Percentiles rank a stretch among this genome's conserved stretches.
Conservation (phyloP, 2,329 filamentous ascomycete genomes). For the Cordyceps javanica region DNA sequence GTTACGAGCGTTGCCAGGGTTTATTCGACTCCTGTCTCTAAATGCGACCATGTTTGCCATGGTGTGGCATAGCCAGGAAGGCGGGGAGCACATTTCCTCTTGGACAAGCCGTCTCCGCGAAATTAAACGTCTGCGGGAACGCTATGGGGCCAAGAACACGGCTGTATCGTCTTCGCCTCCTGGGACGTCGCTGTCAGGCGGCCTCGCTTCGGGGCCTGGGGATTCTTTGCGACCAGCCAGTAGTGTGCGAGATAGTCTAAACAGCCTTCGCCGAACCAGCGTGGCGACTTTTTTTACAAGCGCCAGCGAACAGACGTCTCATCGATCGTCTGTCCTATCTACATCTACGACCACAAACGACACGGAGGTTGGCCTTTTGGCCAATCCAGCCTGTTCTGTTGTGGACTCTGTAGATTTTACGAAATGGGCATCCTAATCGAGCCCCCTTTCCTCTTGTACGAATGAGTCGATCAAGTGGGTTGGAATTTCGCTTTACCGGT, state of each 20-base stretch:
- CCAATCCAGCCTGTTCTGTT: slow-evolving; percentile 26
- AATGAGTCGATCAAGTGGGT: neutral
- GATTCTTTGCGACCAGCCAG: slow-evolving; percentile 36
- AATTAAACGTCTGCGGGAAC: slow-evolving; percentile 75
- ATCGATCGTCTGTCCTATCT: slow-evolving; percentile 52
- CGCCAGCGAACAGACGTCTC: slow-evolving; percentile 50
- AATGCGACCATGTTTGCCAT: slow-evolving; percentile 91
- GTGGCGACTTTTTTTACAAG: slow-evolving; percentile 59
- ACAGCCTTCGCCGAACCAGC: slow-evolving; percentile 54
- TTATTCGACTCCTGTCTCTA: slow-evolving; percentile 81
- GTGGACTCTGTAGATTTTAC: slow-evolving; percentile 46
- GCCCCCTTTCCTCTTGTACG: slow-evolving; percentile 1
- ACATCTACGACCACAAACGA: slow-evolving; percentile 48
- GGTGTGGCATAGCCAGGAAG: slow-evolving; percentile 76
- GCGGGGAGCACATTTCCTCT: slow-evolving; percentile 77
- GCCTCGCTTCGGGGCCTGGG: slow-evolving; percentile 15
- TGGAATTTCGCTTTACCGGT: neutral
- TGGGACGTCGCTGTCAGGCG: slow-evolving; percentile 17
- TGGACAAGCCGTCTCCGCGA: slow-evolving; percentile 84
- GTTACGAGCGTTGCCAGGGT: slow-evolving; percentile 71
- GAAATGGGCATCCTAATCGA: slow-evolving; percentile 35
- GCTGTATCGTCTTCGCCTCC: slow-evolving; percentile 22
- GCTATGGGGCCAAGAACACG: slow-evolving; percentile 42
- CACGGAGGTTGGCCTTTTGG: slow-evolving; percentile 38
- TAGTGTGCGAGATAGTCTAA: slow-evolving; percentile 55